Evolutionary conservation across 2,329 filamentous ascomycete genomes (phyloP).

Genomic region (Diaporthe citrichinensis): DNA sequence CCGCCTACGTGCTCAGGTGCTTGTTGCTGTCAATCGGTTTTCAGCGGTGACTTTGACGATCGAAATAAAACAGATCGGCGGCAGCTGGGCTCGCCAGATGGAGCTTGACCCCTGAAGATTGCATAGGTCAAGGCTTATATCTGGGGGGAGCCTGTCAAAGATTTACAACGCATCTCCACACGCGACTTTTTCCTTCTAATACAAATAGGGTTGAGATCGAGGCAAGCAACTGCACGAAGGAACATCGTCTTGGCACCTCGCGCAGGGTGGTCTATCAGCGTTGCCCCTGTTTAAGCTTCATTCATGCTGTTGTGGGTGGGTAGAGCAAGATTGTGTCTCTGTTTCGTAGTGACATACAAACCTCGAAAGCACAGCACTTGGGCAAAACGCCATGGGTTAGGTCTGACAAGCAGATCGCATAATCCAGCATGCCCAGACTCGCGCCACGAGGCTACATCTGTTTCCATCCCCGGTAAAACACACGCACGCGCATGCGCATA

Average conservation of each 20-base stretch:
- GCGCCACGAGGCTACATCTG: neutral
- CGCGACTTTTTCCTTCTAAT: neutral
- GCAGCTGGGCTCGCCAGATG: neutral
- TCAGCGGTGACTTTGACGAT: constrained; percentile 10
- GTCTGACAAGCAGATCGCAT: neutral
- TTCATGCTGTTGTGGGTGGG: neutral
- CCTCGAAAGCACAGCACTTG: neutral
- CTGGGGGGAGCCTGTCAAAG: constrained; percentile 8
- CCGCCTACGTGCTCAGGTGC: neutral
- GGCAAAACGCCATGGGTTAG: neutral
- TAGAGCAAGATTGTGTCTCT: neutral
- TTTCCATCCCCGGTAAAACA: neutral
- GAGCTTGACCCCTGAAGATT: neutral
- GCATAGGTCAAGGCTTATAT: constrained; percentile 2
- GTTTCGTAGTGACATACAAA: neutral
- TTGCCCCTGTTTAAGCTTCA: neutral
- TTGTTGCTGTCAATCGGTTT: neutral
- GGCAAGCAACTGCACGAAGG: neutral
- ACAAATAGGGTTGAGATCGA: neutral
- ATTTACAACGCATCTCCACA: neutral
- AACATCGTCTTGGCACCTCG: neutral
- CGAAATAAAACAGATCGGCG: constrained; percentile 19
- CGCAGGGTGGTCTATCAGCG: neutral
- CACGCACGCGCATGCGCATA: neutral
- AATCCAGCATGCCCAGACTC: neutral